These are phyloP conservation scores for Aspergillus campestris DNA, from an alignment of 495 filamentous ascomycete species.

Conservation along the genomic window DNA sequence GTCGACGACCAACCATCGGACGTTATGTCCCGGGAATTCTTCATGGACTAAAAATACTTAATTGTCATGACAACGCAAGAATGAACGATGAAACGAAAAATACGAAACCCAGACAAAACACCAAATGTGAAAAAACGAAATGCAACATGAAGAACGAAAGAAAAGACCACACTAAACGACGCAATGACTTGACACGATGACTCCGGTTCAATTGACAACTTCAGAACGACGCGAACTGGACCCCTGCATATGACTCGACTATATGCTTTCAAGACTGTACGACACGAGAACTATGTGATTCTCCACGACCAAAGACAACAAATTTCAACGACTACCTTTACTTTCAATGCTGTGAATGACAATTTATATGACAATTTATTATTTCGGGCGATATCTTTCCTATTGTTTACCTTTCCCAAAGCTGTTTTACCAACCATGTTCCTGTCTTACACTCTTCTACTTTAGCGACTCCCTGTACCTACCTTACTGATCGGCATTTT, in stretches of 20 bases:
- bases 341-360: background rate
- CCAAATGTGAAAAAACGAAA: background rate
- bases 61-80: background rate
- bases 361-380: conserved; percentile 3
- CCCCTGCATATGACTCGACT: conserved; percentile 14
- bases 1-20: conserved; percentile 21
- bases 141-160: no score
- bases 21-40: conserved; percentile 16
- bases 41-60: conserved; percentile 14
- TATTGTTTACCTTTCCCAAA: background rate
- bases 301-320: conserved; percentile 2
- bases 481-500: no score
- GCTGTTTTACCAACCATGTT: no score
- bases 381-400: background rate
- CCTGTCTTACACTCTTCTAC: no score
- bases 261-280: conserved; percentile 6
- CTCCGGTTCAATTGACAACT: conserved; percentile 8
- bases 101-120: no score
- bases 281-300: conserved; percentile 13
- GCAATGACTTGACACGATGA: no score
- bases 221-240: conserved; percentile 13
- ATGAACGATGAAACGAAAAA: background rate
- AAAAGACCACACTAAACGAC: background rate
- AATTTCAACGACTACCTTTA: background rate
- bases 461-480: no score